These are phyloP conservation scores for Cladosporium sp. DNA, from an alignment of 2,329 filamentous ascomycete species.

Conservation along the genomic window DNA sequence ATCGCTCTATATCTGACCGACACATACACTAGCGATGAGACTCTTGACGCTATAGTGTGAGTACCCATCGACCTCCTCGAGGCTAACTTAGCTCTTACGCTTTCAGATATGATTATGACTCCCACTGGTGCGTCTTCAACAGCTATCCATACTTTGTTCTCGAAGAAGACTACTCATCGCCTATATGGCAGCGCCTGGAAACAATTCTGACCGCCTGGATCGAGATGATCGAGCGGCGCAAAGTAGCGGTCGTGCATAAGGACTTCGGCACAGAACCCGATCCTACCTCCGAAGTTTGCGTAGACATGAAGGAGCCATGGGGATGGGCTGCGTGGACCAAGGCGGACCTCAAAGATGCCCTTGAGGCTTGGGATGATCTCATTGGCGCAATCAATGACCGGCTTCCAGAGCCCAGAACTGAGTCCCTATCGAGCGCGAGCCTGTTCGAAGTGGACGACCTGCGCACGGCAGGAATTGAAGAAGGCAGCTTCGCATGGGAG, in stretches of 20 bases:
- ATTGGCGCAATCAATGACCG: neutral
- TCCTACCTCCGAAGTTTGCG: neutral
- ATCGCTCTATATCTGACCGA: neutral
- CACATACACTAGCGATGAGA: neutral
- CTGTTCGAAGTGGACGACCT: neutral
- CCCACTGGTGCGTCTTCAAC: neutral
- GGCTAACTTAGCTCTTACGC: neutral
- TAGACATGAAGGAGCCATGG: neutral
- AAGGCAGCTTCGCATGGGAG: neutral
- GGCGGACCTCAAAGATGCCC: neutral
- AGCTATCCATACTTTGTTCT: neutral
- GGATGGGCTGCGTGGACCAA: neutral
- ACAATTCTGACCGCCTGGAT: constrained; percentile 2
- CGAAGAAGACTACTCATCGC: neutral
- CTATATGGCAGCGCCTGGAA: neutral
- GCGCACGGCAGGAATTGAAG: neutral
- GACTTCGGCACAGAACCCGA: neutral
- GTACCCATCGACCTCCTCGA: neutral
- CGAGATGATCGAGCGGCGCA: neutral
- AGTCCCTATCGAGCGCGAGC: neutral
- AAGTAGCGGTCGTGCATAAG: neutral
- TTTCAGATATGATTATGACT: neutral
- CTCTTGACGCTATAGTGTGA: neutral
- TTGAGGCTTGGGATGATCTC: neutral
- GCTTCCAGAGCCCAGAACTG: neutral